phyloP scores from a whole-genome alignment of 164 flowering plant species.

The Chloranthus sessilifolius region DNA sequence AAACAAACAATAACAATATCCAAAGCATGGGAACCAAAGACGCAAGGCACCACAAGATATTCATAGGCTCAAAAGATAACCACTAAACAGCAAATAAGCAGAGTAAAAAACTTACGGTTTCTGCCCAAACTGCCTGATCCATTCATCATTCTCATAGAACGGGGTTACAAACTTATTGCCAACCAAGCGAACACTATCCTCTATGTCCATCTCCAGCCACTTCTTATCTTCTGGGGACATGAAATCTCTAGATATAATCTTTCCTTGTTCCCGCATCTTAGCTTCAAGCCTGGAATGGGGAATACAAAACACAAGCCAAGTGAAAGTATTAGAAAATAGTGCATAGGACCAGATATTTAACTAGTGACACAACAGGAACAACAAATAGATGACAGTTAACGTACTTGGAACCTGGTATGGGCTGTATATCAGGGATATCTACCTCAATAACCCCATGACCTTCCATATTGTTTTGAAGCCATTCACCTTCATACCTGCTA shows the following conservation, averaged over 20 bases:
- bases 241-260: constrained; percentile 66
- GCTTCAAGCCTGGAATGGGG: constrained; percentile 61
- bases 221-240: constrained; percentile 82
- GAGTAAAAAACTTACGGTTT: constrained; percentile 63
- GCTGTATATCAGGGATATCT: constrained; percentile 75
- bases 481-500: constrained; percentile 96
- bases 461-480: constrained; percentile 84
- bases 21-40: too few species aligned
- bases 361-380: not conserved
- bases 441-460: constrained; percentile 98
- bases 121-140: constrained; percentile 56
- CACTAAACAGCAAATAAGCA: not conserved
- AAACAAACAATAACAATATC: too few species aligned
- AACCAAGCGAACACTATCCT: constrained; percentile 61
- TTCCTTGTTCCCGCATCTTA: constrained; percentile 85
- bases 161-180: constrained; percentile 53
- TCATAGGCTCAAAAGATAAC: not conserved
- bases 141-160: constrained; percentile 64
- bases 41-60: too few species aligned
- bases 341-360: not conserved
- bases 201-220: constrained; percentile 96
- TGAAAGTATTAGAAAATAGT: not conserved
- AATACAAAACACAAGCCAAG: not conserved
- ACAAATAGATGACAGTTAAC: constrained; percentile 13
- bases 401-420: constrained; percentile 94